Evolutionary conservation across 164 flowering plant genomes (phyloP).

Genomic region (Chimonanthus praecox): DNA sequence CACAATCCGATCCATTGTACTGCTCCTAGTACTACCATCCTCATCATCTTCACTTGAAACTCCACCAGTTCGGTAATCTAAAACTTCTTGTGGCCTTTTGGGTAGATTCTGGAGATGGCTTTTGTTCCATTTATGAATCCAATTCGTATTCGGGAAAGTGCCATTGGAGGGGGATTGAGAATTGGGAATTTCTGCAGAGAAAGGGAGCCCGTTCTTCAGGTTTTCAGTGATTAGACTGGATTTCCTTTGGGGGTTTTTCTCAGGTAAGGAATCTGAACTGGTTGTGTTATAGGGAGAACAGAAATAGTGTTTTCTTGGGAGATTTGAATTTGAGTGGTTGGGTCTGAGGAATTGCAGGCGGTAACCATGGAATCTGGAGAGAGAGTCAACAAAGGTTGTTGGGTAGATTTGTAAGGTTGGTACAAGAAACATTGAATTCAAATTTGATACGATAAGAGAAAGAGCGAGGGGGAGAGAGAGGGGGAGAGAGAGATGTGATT

Average conservation of each 20-base stretch:
- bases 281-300: conserved; percentile 7
- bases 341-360: conserved; percentile 40
- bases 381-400: conserved; percentile 32
- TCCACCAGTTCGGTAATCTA: conserved; percentile 36
- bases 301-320: conserved; percentile 17
- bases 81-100: conserved; percentile 32
- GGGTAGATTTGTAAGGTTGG: conserved; percentile 46
- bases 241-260: conserved; percentile 26
- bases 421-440: conserved; percentile 33
- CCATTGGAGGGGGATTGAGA: conserved; percentile 9
- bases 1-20: conserved; percentile 86
- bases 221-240: conserved; percentile 14
- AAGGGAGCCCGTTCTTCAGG: conserved; percentile 6
- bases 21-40: conserved; percentile 31
- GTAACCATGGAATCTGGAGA: conserved; percentile 35
- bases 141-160: conserved; percentile 19
- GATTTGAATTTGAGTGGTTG: conserved; percentile 26
- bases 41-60: conserved; percentile 27
- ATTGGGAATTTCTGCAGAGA: conserved; percentile 8
- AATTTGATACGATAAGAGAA: background rate
- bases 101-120: conserved; percentile 29
- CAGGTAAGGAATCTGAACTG: conserved; percentile 6
- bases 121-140: conserved; percentile 69
- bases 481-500: background rate
- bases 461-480: background rate